phyloP scores from a whole-genome alignment of 2,329 filamentous ascomycete genomes.

The Fusarium circinatum region DNA sequence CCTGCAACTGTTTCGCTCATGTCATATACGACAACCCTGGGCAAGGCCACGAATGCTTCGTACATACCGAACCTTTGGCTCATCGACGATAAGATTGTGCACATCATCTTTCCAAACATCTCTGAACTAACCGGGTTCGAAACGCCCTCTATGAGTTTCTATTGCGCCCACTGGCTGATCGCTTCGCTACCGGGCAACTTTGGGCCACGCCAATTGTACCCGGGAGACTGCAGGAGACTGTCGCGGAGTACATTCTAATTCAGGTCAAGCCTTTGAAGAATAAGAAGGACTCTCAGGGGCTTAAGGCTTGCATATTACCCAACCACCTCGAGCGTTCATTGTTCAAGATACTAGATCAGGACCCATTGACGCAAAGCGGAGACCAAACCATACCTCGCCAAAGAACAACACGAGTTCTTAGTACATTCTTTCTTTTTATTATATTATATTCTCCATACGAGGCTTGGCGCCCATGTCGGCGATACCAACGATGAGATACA shows the following conservation, averaged over 20 bases:
- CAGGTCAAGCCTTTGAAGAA: too few relatives aligned
- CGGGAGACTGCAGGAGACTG: too few relatives aligned
- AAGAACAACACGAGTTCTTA: not conserved
- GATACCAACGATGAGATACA: too few relatives aligned
- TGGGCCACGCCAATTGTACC: too few relatives aligned
- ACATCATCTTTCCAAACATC: not conserved
- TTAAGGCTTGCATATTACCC: too few relatives aligned
- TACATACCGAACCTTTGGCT: too few relatives aligned
- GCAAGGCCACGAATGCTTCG: not conserved
- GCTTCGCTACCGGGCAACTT: too few relatives aligned
- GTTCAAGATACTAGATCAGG: not conserved
- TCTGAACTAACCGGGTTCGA: not conserved
- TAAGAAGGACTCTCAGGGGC: too few relatives aligned
- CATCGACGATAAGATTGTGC: not conserved
- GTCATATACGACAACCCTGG: not conserved
- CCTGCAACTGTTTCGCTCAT: not conserved
- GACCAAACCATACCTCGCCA: not conserved
- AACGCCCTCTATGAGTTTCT: not conserved
- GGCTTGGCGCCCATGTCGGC: not conserved
- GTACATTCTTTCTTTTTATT: not conserved
- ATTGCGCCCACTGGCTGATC: not conserved
- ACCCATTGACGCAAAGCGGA: not conserved
- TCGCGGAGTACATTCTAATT: too few relatives aligned
- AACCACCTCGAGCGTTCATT: not conserved
- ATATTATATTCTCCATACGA: not conserved